These are phyloP conservation scores for Clonostachys rosea DNA, from an alignment of 2,329 filamentous ascomycete genomes.

Conservation along the genomic window DNA sequence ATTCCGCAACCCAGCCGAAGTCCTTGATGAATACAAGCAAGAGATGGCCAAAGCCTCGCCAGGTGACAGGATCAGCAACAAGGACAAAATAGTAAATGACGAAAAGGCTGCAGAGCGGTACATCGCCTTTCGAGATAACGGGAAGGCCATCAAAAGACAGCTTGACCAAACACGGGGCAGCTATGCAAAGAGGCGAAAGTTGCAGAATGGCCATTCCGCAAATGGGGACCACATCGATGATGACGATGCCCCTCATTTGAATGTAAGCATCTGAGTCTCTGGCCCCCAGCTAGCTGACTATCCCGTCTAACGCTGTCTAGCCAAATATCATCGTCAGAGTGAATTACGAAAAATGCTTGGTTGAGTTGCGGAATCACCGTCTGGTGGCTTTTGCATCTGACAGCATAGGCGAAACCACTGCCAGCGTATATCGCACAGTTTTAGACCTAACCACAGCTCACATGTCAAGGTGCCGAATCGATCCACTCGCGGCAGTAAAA, in stretches of 20 bases:
- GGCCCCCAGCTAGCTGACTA: constrained; percentile 33
- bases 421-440: constrained; percentile 71
- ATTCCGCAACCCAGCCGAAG: constrained; percentile 58
- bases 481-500: constrained; percentile 25
- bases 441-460: constrained; percentile 67
- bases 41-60: constrained; percentile 47
- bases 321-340: constrained; percentile 70
- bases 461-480: constrained; percentile 60
- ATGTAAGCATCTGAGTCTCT: not conserved
- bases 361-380: constrained; percentile 75
- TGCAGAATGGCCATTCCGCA: constrained; percentile 38
- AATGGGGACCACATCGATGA: constrained; percentile 19
- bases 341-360: constrained; percentile 80
- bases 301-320: constrained; percentile 36
- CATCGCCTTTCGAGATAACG: constrained; percentile 46
- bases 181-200: constrained; percentile 47
- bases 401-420: constrained; percentile 67
- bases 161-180: constrained; percentile 35
- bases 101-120: constrained; percentile 49
- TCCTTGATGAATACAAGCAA: constrained; percentile 56
- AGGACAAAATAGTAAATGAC: constrained; percentile 61
- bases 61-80: constrained; percentile 38
- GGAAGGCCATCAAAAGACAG: constrained; percentile 45
- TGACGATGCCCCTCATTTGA: constrained; percentile 9
- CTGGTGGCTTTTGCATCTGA: constrained; percentile 70